Conservation (phyloP, 306 rosid genomes). For the Trifolium fragiferum region DNA sequence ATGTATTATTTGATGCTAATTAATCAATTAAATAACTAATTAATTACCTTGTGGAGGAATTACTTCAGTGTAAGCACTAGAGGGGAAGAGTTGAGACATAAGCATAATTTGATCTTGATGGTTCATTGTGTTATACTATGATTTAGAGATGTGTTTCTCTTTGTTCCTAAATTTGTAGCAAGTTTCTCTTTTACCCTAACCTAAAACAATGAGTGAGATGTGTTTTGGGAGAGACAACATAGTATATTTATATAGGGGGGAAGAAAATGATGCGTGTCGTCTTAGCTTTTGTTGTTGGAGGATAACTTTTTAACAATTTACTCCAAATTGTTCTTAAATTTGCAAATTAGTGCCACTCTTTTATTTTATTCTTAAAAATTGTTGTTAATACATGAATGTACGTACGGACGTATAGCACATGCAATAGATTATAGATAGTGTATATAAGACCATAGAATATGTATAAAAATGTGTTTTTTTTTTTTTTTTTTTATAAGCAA, state of each 20-base stretch:
- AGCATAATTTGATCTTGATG: conserved; percentile 8
- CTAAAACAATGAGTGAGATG: background rate
- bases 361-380: background rate
- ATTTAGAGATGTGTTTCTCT: no score
- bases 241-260: background rate
- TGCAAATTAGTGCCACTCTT: background rate
- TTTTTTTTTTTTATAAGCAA: no score
- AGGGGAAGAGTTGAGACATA: background rate
- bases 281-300: background rate
- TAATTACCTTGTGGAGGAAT: background rate
- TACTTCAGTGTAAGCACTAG: background rate
- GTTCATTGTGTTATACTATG: background rate
- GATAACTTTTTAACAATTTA: background rate
- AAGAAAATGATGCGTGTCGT: background rate
- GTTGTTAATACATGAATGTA: background rate
- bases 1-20: background rate
- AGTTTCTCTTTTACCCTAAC: no score
- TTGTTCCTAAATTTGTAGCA: no score
- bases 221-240: background rate
- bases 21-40: no score
- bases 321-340: background rate
- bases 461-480: no score
- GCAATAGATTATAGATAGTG: background rate
- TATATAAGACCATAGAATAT: background rate
- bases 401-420: background rate